phyloP scores from a whole-genome alignment of 495 filamentous ascomycete species.

The Trichoderma erinaceum region DNA sequence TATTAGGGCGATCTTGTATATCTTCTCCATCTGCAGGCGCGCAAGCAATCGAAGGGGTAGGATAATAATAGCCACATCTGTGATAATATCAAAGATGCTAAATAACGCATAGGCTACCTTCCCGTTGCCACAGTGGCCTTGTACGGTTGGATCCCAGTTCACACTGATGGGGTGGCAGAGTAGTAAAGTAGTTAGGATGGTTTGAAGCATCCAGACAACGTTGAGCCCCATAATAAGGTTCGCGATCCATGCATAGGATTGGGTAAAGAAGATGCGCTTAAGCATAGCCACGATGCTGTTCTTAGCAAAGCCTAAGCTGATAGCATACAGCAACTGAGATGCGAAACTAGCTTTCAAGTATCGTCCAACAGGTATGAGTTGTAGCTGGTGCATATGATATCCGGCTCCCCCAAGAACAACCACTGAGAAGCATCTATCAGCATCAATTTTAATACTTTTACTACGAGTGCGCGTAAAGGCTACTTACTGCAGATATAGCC shows the following conservation, averaged over 20 bases:
- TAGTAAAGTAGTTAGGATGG: constrained; percentile 14
- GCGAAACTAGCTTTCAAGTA: constrained; percentile 15
- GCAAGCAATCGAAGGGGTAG: constrained; percentile 13
- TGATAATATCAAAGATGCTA: constrained; percentile 14
- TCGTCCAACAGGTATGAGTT: constrained; percentile 8
- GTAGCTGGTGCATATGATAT: constrained; percentile 14
- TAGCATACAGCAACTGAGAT: constrained; percentile 12
- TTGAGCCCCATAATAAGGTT: background rate
- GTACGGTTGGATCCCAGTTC: constrained; percentile 16
- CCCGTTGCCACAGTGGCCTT: constrained; percentile 15
- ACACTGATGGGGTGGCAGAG: constrained; percentile 14
- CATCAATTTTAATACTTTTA: background rate
- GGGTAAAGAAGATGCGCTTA: constrained; percentile 18
- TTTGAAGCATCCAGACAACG: constrained; percentile 16
- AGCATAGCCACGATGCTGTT: constrained; percentile 13
- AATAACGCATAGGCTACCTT: constrained; percentile 12
- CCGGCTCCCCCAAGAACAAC: constrained; percentile 14
- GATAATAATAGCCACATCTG: constrained; percentile 14
- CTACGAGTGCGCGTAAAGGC: background rate
- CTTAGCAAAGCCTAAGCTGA: constrained; percentile 15
- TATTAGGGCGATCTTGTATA: constrained; percentile 15
- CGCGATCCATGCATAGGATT: background rate
- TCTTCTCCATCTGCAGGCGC: background rate
- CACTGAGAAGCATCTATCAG: constrained; percentile 5
- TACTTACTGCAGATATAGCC: background rate